These are phyloP conservation scores for Microcos paniculata DNA, from an alignment of 345 rosid genomes.

Conservation along the genomic window DNA sequence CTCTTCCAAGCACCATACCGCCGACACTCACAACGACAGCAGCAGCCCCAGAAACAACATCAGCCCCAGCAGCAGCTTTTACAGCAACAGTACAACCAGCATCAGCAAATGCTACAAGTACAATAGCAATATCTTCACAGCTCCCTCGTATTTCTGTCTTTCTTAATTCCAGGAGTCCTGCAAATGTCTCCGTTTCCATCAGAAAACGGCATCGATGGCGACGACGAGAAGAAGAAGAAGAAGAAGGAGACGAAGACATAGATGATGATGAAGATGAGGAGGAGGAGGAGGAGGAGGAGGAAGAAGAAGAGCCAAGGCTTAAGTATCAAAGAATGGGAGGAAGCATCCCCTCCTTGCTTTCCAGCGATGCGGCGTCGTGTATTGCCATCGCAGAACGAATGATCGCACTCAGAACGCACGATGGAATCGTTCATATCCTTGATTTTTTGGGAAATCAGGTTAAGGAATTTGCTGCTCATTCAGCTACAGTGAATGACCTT, in stretches of 20 bases:
- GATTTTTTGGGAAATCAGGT: slow-evolving; percentile 99
- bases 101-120: no score
- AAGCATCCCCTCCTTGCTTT: slow-evolving; percentile 74
- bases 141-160: background rate
- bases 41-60: no score
- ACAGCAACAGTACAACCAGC: no score
- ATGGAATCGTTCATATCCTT: slow-evolving; percentile 84
- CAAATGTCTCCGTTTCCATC: slow-evolving; percentile 74
- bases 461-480: slow-evolving; percentile 72
- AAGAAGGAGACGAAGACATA: slow-evolving; percentile 62
- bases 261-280: slow-evolving; percentile 60
- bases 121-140: no score
- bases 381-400: slow-evolving; percentile 90
- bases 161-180: background rate
- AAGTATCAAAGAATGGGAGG: slow-evolving; percentile 99
- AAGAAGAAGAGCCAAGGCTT: slow-evolving; percentile 88
- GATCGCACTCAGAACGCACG: slow-evolving; percentile 96
- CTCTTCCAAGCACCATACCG: no score
- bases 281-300: slow-evolving; percentile 62
- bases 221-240: slow-evolving; percentile 91
- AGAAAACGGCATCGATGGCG: slow-evolving; percentile 91
- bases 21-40: no score
- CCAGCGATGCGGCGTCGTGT: slow-evolving; percentile 91
- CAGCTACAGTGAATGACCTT: slow-evolving; percentile 89
- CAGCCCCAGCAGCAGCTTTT: no score